A percentile compares a stretch with the other conserved stretches of the same genome.
These are phyloP conservation scores for Torulaspora gathmanii DNA, from an alignment of 805 yeast species.

Conservation along the genomic window DNA sequence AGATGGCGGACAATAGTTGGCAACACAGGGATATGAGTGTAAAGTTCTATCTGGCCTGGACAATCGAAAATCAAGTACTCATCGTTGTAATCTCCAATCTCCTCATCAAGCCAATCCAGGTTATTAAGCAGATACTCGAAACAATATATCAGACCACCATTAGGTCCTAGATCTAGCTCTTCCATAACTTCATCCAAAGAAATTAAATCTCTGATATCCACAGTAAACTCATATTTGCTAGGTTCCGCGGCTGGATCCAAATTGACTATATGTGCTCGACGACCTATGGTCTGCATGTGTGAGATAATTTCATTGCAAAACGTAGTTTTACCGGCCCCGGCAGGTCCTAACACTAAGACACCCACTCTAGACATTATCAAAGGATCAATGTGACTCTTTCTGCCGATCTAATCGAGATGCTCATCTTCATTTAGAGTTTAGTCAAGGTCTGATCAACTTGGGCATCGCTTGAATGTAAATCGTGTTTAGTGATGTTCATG, in stretches of 20 bases:
- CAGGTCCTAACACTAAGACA: slow-evolving; percentile 90
- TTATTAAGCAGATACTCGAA: slow-evolving; percentile 87
- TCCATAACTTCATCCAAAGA: slow-evolving; percentile 94
- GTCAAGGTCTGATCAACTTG: background rate
- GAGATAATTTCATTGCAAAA: slow-evolving; percentile 84
- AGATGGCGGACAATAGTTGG: slow-evolving; percentile 87
- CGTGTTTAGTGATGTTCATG: slow-evolving; percentile 6
- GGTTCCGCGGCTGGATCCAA: slow-evolving; percentile 98
- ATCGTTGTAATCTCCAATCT: slow-evolving; percentile 91
- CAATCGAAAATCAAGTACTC: slow-evolving; percentile 93
- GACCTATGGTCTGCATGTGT: slow-evolving; percentile 84
- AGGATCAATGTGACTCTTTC: background rate
- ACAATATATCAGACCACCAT: slow-evolving; percentile 90
- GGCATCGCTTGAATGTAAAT: slow-evolving; percentile 8
- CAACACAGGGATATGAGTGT: slow-evolving; percentile 88
- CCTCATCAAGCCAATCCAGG: slow-evolving; percentile 95
- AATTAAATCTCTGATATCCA: slow-evolving; percentile 86
- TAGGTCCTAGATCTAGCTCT: slow-evolving; percentile 88
- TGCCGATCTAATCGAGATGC: background rate
- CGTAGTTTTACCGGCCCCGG: slow-evolving; percentile 95
- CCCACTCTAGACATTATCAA: slow-evolving; percentile 85
- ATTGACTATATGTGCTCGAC: slow-evolving; percentile 91
- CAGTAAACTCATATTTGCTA: slow-evolving; percentile 81
- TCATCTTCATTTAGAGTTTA: background rate
- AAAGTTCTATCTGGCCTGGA: slow-evolving; percentile 94